Percentiles rank a stretch among this genome's conserved stretches.
These are phyloP conservation scores for Saccharum hybrid DNA, from an alignment of 202 grass and related monocot genomes.

Conservation along the genomic window DNA sequence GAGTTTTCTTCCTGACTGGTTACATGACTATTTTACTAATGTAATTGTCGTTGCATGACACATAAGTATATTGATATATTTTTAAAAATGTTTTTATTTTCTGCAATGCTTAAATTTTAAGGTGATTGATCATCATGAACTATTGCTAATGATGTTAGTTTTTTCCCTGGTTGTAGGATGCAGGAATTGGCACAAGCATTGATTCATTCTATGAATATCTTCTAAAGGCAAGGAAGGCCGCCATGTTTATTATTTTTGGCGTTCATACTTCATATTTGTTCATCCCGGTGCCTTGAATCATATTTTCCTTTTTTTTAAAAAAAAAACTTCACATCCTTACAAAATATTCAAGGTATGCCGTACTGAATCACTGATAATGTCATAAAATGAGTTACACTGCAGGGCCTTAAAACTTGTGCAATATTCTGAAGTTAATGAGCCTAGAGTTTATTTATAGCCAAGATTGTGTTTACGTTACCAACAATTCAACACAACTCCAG, in stretches of 20 bases:
- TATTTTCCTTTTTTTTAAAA: background rate
- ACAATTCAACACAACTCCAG: background rate
- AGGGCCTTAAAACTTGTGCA: background rate
- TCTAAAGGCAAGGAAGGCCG: constrained; percentile 69
- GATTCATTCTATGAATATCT: constrained; percentile 99
- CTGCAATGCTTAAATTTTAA: constrained; percentile 10
- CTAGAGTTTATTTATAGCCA: background rate
- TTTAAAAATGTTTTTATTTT: background rate
- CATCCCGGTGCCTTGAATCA: background rate
- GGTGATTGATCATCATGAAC: constrained; percentile 4
- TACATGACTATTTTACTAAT: constrained; percentile 24
- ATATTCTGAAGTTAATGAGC: background rate
- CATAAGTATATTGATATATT: background rate
- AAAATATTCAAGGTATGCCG: background rate
- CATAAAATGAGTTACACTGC: background rate
- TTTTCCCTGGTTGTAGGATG: constrained; percentile 64
- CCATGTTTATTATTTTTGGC: background rate
- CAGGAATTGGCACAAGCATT: constrained; percentile 96
- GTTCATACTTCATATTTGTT: constrained; percentile 18
- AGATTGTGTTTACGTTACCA: background rate
- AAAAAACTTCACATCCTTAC: background rate
- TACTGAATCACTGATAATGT: background rate
- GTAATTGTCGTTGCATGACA: constrained; percentile 14
- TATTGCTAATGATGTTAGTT: background rate
- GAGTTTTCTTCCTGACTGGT: constrained; percentile 24